Evolutionary conservation across 1,139 yeast species (phyloP), one percentile per base, ranked within the genome.

Genomic region (Candida frijolesensis): DNA sequence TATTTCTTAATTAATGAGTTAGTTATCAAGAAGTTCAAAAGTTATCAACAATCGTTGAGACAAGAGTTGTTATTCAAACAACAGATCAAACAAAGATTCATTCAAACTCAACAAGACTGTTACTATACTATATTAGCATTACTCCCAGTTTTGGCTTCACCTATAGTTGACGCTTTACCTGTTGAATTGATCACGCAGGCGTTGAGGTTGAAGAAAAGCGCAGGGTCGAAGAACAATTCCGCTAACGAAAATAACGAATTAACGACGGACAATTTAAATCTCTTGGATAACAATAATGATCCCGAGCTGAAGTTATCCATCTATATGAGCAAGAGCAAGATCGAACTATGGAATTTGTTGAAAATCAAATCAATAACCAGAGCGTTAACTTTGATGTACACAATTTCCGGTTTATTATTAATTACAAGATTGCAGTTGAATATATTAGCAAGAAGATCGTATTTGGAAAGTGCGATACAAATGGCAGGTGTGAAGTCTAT

Each of bases 31-130:
- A 84, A 84, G 65, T 72, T 89, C 56, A 71, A 79, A 48, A 85
- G 85, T 63, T 79, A 87, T 58, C 92, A 87, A 63, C 82, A 85
- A 57, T 76, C 85, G 45, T 70, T 90, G 52, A 78, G 82, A 52
- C 89, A 88, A 59, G 96, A 90, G 68, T 80, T 87, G 51, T 82
- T 86, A 53, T 86, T 91, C 48, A 83, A 86, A 60, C 96, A 89
- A 62, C 96, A 88, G 60, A 86, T 87, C 50, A 79, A 76, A 57
- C 69, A 84, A 57, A 72, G 96, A 54, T 94, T 91, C 63, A 84
- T 87, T 49, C 97, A 91, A 71, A 94, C 97, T 18, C 98, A 92
- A 63, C 87, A 86, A 60, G 98, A 94, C 69, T 89, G 97, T 46
- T 79, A 89, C 50, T 85, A 84, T 68, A 92, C 98, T 0, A 83